These are phyloP conservation scores for Curvularia spicifera DNA, from an alignment of 2,329 filamentous ascomycete species.

Conservation along the genomic window DNA sequence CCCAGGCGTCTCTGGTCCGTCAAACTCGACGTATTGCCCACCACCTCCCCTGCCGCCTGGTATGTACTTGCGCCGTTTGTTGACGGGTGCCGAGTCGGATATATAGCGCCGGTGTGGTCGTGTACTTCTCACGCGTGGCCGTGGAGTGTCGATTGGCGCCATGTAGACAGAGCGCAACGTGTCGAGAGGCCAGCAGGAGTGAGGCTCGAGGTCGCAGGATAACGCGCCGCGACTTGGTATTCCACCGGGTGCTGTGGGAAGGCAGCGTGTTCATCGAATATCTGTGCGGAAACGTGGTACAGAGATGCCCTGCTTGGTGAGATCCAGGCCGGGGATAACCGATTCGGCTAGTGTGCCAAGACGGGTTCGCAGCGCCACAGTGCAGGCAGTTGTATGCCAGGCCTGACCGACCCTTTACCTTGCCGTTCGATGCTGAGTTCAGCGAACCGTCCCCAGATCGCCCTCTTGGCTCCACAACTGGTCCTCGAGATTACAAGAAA, in stretches of 20 bases:
- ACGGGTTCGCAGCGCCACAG: slow-evolving; percentile 4
- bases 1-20: slow-evolving; percentile 65
- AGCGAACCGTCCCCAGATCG: neutral
- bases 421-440: neutral
- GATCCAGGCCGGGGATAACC: slow-evolving; percentile 17
- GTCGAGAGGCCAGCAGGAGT: slow-evolving; percentile 34
- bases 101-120: slow-evolving; percentile 43
- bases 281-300: slow-evolving; percentile 18
- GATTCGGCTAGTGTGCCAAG: slow-evolving; percentile 22
- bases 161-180: slow-evolving; percentile 41
- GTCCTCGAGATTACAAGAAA: neutral
- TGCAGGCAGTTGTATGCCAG: neutral
- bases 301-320: slow-evolving; percentile 24
- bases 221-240: slow-evolving; percentile 32
- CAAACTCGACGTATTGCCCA: slow-evolving; percentile 79
- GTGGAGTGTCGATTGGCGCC: slow-evolving; percentile 46
- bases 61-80: slow-evolving; percentile 68
- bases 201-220: slow-evolving; percentile 26
- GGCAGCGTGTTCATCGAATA: slow-evolving; percentile 32
- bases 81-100: slow-evolving; percentile 52
- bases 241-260: slow-evolving; percentile 30
- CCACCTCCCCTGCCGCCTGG: slow-evolving; percentile 87
- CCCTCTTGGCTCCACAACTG: neutral
- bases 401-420: neutral
- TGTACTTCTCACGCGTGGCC: slow-evolving; percentile 45